These are phyloP conservation scores for Claviceps arundinis DNA, from an alignment of 2,329 filamentous ascomycete genomes.

Conservation along the genomic window DNA sequence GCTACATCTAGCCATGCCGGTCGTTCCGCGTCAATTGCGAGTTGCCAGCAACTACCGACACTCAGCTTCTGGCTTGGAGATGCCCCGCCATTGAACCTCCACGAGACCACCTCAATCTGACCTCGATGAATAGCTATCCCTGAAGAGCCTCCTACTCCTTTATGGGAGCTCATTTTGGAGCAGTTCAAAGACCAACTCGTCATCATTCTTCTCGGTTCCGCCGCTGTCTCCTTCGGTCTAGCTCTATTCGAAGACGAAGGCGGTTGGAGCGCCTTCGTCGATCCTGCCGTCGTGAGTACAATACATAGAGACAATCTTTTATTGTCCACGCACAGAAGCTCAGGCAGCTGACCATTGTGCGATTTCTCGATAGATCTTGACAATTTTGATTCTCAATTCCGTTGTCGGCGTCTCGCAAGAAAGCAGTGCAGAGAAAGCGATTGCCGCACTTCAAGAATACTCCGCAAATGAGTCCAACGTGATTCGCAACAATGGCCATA, in stretches of 20 bases:
- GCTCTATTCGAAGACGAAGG: constrained; percentile 87
- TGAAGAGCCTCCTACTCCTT: constrained; percentile 87
- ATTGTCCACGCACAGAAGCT: background rate
- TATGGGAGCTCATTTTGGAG: constrained; percentile 94
- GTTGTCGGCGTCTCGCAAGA: constrained; percentile 97
- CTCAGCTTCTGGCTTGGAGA: background rate
- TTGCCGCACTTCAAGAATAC: constrained; percentile 95
- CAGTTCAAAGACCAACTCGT: constrained; percentile 99
- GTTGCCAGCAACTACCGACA: background rate
- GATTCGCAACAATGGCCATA: constrained; percentile 62
- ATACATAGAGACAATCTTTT: background rate
- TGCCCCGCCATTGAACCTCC: background rate
- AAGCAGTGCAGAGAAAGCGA: constrained; percentile 96
- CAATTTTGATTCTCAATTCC: constrained; percentile 90
- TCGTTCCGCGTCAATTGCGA: background rate
- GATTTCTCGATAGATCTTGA: constrained; percentile 57
- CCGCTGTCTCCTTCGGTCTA: constrained; percentile 82
- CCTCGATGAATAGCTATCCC: constrained; percentile 34
- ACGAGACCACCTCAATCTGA: constrained; percentile 5
- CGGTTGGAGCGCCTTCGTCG: constrained; percentile 94
- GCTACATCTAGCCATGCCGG: constrained; percentile 3
- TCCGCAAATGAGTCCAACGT: constrained; percentile 97
- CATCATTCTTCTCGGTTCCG: constrained; percentile 84
- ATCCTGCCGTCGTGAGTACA: constrained; percentile 74
- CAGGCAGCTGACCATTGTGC: background rate